Evolutionary conservation across 2,329 filamentous ascomycete genomes (phyloP), one percentile per base, ranked within the genome.

Genomic region (Alternaria ventricosa): DNA sequence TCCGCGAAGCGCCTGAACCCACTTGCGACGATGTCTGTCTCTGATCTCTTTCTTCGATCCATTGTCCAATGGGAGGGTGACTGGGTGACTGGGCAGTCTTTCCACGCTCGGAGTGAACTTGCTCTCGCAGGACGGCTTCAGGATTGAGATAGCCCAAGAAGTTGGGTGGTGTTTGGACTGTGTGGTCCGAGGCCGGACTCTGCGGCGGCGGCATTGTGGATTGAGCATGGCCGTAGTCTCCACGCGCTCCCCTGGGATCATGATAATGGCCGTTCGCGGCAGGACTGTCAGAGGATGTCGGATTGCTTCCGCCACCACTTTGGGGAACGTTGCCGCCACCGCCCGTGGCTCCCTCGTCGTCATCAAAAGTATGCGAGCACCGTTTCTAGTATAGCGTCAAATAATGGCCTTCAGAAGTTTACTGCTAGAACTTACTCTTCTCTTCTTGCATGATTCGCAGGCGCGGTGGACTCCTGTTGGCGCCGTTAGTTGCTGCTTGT

Each of bases 141-240:
- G 83, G 83, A 43, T 81, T 82, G 57, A 84, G 70, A 61, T 84
- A 84, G 56, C 82, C 82, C 46, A 84, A 69, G 63, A 84, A 84
- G 55, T 81, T 80, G 18, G 80, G 76, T 15, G 80, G 78, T 30
- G 76, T 80, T 51, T 73, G 70, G 25, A 71, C 71, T 47, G 69
- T 70, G n/a, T 73, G 73, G 27, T 76, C 75, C 33, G 68, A 67
- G 27, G 67, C 69, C 54, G 77, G 74, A 55, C 74, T 78, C 55
- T 73, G 75, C 36, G 76, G 62, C 70, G 76, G 74, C 58, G 73
- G 67, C 74, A 78, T 78, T 65, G 61, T 71, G 59, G 73, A 69
- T 56, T 71, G 68, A 45, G 70, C 61, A 66, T 73, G 68, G 55
- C 70, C 68, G 71, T 76, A 50, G 27, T 77, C 71, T 46, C 71